Evolutionary conservation across 805 yeast genomes (phyloP).

Genomic region (Teunomyces pallodes): DNA sequence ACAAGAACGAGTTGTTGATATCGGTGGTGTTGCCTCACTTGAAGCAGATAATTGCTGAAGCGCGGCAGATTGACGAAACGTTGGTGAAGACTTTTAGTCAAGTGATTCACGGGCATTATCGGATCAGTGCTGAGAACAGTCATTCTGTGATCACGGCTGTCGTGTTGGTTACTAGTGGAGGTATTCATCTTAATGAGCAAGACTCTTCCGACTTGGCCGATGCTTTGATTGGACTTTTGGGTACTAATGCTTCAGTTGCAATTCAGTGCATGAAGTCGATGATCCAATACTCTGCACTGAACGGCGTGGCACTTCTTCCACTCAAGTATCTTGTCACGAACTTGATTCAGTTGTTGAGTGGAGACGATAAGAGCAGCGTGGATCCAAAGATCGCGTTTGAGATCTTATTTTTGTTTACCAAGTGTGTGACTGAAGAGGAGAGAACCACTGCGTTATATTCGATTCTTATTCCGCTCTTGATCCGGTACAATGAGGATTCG

Average conservation of each 20-base stretch:
- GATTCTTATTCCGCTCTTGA: conserved; percentile 36
- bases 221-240: conserved; percentile 23
- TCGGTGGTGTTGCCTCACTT: conserved; percentile 50
- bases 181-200: conserved; percentile 21
- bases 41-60: conserved; percentile 30
- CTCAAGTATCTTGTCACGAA: conserved; percentile 47
- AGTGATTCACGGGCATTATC: conserved; percentile 18
- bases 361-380: conserved; percentile 10
- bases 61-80: conserved; percentile 11
- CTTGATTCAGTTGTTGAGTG: conserved; percentile 31
- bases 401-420: conserved; percentile 46
- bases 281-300: conserved; percentile 33
- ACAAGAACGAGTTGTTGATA: conserved; percentile 34
- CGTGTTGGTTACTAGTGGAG: conserved; percentile 35
- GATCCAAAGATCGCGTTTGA: conserved; percentile 40
- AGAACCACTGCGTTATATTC: conserved; percentile 28
- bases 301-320: conserved; percentile 30
- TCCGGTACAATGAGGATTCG: conserved; percentile 22
- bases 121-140: conserved; percentile 15
- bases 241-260: conserved; percentile 22
- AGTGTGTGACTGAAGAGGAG: conserved; percentile 27
- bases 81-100: conserved; percentile 26
- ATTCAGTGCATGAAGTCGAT: conserved; percentile 62
- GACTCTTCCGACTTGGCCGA: conserved; percentile 22
- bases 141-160: conserved; percentile 33